Base-by-base conservation (phyloP, 306 rosid genomes). In the Oemleria cerasiformis region DNA sequence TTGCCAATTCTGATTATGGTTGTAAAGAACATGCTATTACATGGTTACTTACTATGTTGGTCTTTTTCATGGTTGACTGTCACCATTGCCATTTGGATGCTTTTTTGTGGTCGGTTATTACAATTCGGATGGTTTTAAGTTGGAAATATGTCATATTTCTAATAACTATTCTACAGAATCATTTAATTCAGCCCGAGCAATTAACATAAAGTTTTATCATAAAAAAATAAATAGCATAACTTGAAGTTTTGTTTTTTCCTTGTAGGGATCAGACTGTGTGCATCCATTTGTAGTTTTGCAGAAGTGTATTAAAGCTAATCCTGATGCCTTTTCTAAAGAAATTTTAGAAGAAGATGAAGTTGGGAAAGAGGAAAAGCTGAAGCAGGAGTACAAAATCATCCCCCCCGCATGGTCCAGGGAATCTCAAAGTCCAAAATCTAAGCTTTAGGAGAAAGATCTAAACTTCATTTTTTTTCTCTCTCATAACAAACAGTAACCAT, bases 221-320 rank as follows among this genome's bases (percentile, higher is more conserved):
- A 30, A 30, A 30, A 30, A 30, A 25, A 25, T 1, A 30, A 30
- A 30, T 30, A 30, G 36, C 36, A 30, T 48, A 48, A 48, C 53
- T 12, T 48, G 15, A 48, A 17, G 53, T 20, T 56, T 16, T 34
- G 2, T 6, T 11, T 47, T 66, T 17, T 5, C 4, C 25, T 75
- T 78, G 73, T 25, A 92, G 94, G 98, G 98, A 55, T 94, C 97
- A 30, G 97, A 88, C 81, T 94, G 97, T 61, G 94, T 91, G 76
- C 84, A 80, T 70, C 95, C 96, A 38, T 91, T 94, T 70, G 85
- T 94, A 65, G 87, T 88, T 58, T 80, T 94, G 82, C 97, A 94
- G 86, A 87, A 82, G 66, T 94, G 96, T 84, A 91, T 94, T 78
- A 94, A 89, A 83, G 90, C 89, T 72, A 82, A 94, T 75, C 98